Evolutionary conservation across 768 basidiomycete species (phyloP), one percentile per base, ranked within the genome.

Genomic region (Suillus bovinus): DNA sequence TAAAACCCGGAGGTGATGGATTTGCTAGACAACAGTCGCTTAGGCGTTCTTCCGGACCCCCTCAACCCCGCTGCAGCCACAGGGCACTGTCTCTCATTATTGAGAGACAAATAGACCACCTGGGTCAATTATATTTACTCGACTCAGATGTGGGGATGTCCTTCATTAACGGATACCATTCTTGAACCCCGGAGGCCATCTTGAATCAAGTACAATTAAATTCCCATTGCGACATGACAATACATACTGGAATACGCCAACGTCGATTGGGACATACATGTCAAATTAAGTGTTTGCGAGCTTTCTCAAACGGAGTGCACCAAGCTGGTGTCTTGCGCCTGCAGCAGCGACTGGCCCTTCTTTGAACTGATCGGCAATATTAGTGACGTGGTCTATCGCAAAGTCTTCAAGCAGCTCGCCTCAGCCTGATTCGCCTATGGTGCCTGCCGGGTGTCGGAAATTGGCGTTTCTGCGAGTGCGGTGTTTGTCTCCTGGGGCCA

Each of bases 321-420:
- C 4, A 49, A 49, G 27, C 8, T 27, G 7, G 16, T 27, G 8
- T 27, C 6, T 16, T 27, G 9, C 16, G 27, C 49, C 9, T 20
- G 49, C 27, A 50, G 29, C 64, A 13, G 54, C 60, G 58, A 60
- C 39, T 63, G 60, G 34, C 63, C 67, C 1, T 67, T 61, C 11
- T 63, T 71, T 3, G 67, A 65, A 4, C 61, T 74, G 10, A 69
- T 65, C 6, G 59, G 65, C 8, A 69, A 63, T 0, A 69, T 74
- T 55, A 74, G 70, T 41, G 71, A 64, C 2, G 65, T 73, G 6
- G 70, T 71, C 53, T 71, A 71, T 63, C 66, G 55, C 16, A 65
- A 66, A 68, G 34, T 72, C 71, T 8, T 11, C 61, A 20, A 62
- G 65, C 54, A 72, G 50, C 33, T 64, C 64, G n/a, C 52, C 72